Conservation (phyloP, 2,329 filamentous ascomycete species). For the Rhinocladiella similis region DNA sequence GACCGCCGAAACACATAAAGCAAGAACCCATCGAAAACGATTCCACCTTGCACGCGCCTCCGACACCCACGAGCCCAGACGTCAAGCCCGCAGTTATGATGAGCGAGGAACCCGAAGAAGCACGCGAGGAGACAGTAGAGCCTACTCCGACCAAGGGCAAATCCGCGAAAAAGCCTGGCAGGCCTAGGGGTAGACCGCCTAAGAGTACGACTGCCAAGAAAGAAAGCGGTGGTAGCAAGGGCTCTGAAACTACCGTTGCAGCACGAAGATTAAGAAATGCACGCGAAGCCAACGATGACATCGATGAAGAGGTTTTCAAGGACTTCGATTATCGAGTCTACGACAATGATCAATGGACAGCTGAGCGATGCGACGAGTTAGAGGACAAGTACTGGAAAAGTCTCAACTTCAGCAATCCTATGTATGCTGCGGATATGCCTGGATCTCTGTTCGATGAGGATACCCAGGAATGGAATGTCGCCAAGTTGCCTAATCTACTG, state of each 20-base stretch:
- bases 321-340: conserved; percentile 89
- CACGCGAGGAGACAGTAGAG: conserved; percentile 28
- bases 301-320: conserved; percentile 89
- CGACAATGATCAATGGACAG: conserved; percentile 78
- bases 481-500: conserved; percentile 87
- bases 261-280: conserved; percentile 80
- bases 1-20: conserved; percentile 41
- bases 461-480: conserved; percentile 86
- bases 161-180: conserved; percentile 48
- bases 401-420: conserved; percentile 86
- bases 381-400: conserved; percentile 98
- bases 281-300: conserved; percentile 73
- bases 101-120: conserved; percentile 32
- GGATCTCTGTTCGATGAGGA: conserved; percentile 90
- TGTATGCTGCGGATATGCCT: conserved; percentile 96
- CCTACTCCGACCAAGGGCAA: conserved; percentile 34
- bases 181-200: conserved; percentile 30
- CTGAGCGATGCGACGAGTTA: conserved; percentile 89
- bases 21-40: conserved; percentile 40
- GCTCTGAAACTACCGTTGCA: conserved; percentile 70
- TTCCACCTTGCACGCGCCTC: conserved; percentile 48
- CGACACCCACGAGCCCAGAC: conserved; percentile 54
- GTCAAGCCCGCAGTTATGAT: conserved; percentile 39
- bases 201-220: conserved; percentile 46
- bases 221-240: conserved; percentile 55